Evolutionary conservation across 805 yeast genomes (phyloP).

Genomic region (Pichia phayaonensis): DNA sequence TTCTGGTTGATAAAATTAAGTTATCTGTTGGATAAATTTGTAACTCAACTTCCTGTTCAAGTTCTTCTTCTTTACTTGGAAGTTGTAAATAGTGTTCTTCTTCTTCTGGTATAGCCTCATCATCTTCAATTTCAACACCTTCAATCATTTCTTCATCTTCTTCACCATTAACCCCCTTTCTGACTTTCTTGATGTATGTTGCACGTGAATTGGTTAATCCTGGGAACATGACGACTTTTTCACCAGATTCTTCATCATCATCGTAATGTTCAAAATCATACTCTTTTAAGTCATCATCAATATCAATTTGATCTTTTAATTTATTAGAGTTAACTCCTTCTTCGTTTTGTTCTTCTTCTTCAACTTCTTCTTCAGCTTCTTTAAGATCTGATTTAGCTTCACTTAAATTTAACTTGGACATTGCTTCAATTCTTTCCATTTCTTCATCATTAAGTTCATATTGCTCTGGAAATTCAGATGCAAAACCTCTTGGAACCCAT

Average conservation of each 20-base stretch:
- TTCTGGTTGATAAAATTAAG: constrained; percentile 81
- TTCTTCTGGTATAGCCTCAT: constrained; percentile 24
- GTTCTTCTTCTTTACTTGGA: constrained; percentile 53
- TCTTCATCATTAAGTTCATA: constrained; percentile 88
- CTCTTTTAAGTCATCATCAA: constrained; percentile 82
- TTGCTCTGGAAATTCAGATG: constrained; percentile 85
- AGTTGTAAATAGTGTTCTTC: constrained; percentile 58
- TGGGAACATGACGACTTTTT: constrained; percentile 58
- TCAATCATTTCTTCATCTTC: constrained; percentile 23
- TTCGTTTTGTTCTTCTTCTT: constrained; percentile 18
- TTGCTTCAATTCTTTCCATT: constrained; percentile 77
- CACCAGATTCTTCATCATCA: constrained; percentile 53
- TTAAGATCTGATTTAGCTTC: constrained; percentile 47
- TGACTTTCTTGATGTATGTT: constrained; percentile 41
- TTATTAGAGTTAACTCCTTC: constrained; percentile 11
- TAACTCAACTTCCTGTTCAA: constrained; percentile 75
- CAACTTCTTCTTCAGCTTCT: constrained; percentile 21
- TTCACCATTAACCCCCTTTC: constrained; percentile 37
- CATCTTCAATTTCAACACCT: constrained; percentile 19
- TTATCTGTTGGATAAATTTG: constrained; percentile 89
- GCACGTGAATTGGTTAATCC: constrained; percentile 57
- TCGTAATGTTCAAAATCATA: constrained; percentile 84
- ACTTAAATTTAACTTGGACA: constrained; percentile 75
- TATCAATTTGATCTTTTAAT: constrained; percentile 47
- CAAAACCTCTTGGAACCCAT: constrained; percentile 96